A percentile compares a stretch with the other conserved stretches of the same genome.
Evolutionary conservation across 305 asterid species (phyloP).

Genomic region (Fraxinus floribunda): DNA sequence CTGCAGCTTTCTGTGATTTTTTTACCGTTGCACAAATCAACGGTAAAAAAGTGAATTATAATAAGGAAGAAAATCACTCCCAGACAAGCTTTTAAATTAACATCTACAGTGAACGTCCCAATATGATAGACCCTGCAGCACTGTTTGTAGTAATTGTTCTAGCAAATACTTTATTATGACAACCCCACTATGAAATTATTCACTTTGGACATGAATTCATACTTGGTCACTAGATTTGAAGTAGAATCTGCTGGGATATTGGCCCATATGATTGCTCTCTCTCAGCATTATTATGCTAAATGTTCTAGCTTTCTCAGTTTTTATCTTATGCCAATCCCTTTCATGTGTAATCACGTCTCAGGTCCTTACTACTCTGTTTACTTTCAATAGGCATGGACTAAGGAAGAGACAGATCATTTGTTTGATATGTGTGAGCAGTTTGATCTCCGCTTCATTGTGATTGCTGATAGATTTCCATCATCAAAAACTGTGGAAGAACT

Average conservation of each 20-base stretch:
- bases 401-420: conserved; percentile 88
- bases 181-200: background rate
- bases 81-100: background rate
- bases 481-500: conserved; percentile 86
- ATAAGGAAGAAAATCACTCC: too few species aligned
- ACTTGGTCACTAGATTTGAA: background rate
- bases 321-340: conserved; percentile 24
- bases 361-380: conserved; percentile 21
- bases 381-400: conserved; percentile 75
- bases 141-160: background rate
- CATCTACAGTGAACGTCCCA: conserved; percentile 1
- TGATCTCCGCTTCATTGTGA: conserved; percentile 84
- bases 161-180: background rate
- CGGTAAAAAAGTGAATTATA: too few species aligned
- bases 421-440: conserved; percentile 85
- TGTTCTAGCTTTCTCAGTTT: conserved; percentile 2
- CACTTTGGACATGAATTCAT: background rate
- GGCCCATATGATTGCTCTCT: conserved; percentile 3
- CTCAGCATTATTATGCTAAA: conserved; percentile 6
- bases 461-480: conserved; percentile 89
- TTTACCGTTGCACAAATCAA: too few species aligned
- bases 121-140: background rate
- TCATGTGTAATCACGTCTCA: conserved; percentile 15
- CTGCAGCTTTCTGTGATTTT: too few species aligned
- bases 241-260: background rate